Conservation (phyloP, 495 filamentous ascomycete genomes). For the Tuber borchii region DNA sequence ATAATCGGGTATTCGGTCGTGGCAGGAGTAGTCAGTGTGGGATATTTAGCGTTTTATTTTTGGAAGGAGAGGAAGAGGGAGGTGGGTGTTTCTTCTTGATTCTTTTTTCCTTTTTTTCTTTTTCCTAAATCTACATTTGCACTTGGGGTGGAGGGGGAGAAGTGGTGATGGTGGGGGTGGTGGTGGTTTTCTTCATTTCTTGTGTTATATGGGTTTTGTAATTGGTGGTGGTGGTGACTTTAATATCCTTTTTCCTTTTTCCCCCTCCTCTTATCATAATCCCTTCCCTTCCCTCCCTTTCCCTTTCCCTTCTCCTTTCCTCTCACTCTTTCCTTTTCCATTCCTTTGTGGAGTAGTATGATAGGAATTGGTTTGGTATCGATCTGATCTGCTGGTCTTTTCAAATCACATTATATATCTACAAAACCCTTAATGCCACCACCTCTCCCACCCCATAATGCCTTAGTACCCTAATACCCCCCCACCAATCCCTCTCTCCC, state of each 20-base stretch:
- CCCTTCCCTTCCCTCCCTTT: neutral
- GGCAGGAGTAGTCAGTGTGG: conserved; percentile 49
- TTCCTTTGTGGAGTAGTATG: neutral
- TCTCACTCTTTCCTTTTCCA: neutral
- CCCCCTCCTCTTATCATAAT: neutral
- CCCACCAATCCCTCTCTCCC: neutral
- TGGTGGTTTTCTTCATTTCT: neutral
- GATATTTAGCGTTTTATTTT: conserved; percentile 46
- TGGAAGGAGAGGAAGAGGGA: conserved; percentile 30
- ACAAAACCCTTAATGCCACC: conserved; percentile 3
- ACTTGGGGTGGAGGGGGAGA: neutral
- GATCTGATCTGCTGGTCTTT: neutral
- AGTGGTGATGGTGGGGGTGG: neutral
- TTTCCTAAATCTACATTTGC: neutral
- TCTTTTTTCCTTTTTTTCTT: neutral
- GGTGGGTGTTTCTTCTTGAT: conserved; percentile 10
- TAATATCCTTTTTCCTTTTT: conserved; percentile 9
- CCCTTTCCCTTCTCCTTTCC: neutral
- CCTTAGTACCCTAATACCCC: neutral
- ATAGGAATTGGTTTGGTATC: neutral
- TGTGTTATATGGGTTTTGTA: neutral
- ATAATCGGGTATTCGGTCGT: conserved; percentile 57
- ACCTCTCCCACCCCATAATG: neutral
- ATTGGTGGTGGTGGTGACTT: neutral
- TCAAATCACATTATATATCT: neutral